Conservation (phyloP, 208 protist species). For the Trypanosoma avium region DNA sequence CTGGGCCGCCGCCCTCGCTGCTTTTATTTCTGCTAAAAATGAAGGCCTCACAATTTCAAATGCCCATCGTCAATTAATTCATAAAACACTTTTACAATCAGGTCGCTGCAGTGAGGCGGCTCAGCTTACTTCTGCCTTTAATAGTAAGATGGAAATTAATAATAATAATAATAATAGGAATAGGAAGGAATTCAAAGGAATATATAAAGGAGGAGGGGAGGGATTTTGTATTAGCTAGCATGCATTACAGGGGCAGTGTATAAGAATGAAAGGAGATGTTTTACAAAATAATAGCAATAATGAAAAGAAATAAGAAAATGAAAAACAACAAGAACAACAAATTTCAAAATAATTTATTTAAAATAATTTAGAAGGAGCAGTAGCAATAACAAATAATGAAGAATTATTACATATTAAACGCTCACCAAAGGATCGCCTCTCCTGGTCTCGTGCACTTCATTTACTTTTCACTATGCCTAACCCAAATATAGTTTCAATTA, state of each 20-base stretch:
- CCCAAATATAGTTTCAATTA: constrained; percentile 22
- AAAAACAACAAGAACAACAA: not conserved
- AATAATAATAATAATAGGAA: not conserved
- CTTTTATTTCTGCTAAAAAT: constrained; percentile 6
- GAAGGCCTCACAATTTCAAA: not conserved
- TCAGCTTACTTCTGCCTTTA: too few species aligned
- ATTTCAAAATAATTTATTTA: too few species aligned
- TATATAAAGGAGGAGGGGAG: too few species aligned
- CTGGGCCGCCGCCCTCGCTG: constrained; percentile 28
- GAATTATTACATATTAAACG: constrained; percentile 20
- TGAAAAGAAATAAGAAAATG: not conserved
- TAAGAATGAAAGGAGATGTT: not conserved
- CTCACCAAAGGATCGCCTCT: constrained; percentile 20
- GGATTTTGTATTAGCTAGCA: too few species aligned
- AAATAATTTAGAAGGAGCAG: not conserved
- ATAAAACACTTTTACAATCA: constrained; percentile 5
- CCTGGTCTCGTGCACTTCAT: constrained; percentile 18
- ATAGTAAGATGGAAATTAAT: not conserved
- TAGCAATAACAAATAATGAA: constrained; percentile 21
- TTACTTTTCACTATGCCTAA: constrained; percentile 14
- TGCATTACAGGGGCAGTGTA: too few species aligned
- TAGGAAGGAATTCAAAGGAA: too few species aligned
- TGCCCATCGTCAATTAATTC: constrained; percentile 13
- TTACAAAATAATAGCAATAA: not conserved
- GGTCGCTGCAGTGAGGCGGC: constrained; percentile 19